Base-by-base conservation (phyloP, 768 basidiomycete species). In the Suillus cothurnatus region DNA sequence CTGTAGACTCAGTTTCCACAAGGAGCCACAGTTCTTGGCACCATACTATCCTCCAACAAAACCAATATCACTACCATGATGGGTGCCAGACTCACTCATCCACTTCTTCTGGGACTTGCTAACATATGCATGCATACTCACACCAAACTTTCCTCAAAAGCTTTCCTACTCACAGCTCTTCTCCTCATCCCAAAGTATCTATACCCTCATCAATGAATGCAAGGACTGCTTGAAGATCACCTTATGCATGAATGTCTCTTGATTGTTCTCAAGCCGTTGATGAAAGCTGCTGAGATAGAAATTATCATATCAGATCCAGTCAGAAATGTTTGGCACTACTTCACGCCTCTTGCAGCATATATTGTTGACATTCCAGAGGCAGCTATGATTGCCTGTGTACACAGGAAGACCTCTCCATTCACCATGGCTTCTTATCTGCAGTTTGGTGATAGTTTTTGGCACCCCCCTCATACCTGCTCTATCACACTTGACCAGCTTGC, bases 1-100 rank as follows among this genome's bases (percentile, higher is more conserved):
- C 43, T 45, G 28, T 60, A 70, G 73, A 43, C 53, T 43, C 36
- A 68, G 60, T 34, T 73, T 21, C 71, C 71, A 1, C 17, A 8
- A 39, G 72, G 68, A 9, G 65, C 67, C 8, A 70, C 71, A n/a
- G 19, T 74, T 15, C 49, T 71, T 9, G 74, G 77, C 6, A 64
- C 69, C 2, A 66, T 79, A 15, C 61, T 72, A 1, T 72, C 73
- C 14, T 75, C 75, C 0, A 76, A 80, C 61, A 80, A 80, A 64
- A 77, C 79, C n/a, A 69, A 71, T 58, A 72, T 80, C 8, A 72
- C 78, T 1, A 64, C 68, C 9, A 71, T 71, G 66, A 76, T 71
- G 14, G 77, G 78, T 32, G 71, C 71, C 41, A 65, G 69, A 28
- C 39, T 62, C 7, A 73, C 73, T 1, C 77, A 79, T 63, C 78